These are phyloP conservation scores for Pythium rhizo-oryzae DNA, from an alignment of 352 stramenopile species.

Conservation along the genomic window DNA sequence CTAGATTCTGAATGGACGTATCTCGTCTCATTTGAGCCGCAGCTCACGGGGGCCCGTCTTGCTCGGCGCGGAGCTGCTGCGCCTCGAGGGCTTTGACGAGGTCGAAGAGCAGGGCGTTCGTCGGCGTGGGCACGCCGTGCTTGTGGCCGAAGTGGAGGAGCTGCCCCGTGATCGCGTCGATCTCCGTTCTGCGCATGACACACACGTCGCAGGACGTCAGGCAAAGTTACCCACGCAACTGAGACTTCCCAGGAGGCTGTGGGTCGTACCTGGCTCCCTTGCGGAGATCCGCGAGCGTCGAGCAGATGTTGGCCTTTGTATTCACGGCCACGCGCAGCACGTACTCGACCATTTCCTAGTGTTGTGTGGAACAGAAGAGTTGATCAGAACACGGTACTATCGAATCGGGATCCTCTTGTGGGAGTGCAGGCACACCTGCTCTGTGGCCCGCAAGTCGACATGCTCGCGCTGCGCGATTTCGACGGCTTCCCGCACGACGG, in stretches of 20 bases:
- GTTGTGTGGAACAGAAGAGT: not conserved
- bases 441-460: slow-evolving; percentile 45
- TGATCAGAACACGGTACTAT: not conserved
- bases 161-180: slow-evolving; percentile 71
- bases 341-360: slow-evolving; percentile 55
- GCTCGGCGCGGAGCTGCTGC: slow-evolving; percentile 14
- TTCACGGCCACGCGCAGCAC: slow-evolving; percentile 54
- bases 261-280: slow-evolving; percentile 44
- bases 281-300: slow-evolving; percentile 75
- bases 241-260: not conserved
- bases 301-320: slow-evolving; percentile 69
- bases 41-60: too few species aligned
- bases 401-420: too few species aligned
- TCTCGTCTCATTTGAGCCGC: too few species aligned
- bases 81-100: slow-evolving; percentile 65
- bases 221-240: not conserved
- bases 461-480: slow-evolving; percentile 49
- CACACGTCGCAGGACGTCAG: not conserved
- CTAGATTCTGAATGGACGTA: too few species aligned
- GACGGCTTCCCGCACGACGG: slow-evolving; percentile 61
- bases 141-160: slow-evolving; percentile 49
- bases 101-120: slow-evolving; percentile 58
- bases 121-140: slow-evolving; percentile 58
- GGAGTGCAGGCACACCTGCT: slow-evolving; percentile 27
- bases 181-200: slow-evolving; percentile 53